Conservation (phyloP, 1,284 basidiomycete genomes). For the Schizophyllum amplum region DNA sequence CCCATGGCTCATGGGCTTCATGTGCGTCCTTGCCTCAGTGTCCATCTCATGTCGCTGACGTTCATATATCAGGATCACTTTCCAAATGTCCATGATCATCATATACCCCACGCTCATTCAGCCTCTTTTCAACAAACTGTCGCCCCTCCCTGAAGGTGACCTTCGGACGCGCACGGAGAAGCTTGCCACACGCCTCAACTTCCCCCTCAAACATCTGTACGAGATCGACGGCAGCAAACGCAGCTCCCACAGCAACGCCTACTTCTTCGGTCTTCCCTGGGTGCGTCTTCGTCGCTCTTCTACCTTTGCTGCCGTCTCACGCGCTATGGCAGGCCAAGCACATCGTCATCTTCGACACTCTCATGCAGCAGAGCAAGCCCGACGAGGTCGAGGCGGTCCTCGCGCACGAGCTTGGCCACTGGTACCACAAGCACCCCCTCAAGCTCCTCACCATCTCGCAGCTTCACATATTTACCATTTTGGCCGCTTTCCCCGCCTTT, state of each 20-base stretch:
- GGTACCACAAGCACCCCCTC: constrained; percentile 85
- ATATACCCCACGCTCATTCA: constrained; percentile 89
- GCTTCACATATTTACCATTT: constrained; percentile 79
- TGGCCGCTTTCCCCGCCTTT: constrained; percentile 89
- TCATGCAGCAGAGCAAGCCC: constrained; percentile 84
- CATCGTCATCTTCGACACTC: constrained; percentile 95
- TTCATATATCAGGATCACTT: constrained; percentile 49
- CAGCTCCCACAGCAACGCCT: constrained; percentile 91
- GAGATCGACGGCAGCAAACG: constrained; percentile 97
- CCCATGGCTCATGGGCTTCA: constrained; percentile 82
- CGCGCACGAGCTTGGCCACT: constrained; percentile 93
- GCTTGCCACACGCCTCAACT: constrained; percentile 75
- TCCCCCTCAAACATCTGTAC: constrained; percentile 92
- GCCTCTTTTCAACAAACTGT: constrained; percentile 95
- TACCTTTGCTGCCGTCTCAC: constrained; percentile 1
- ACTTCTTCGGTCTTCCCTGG: constrained; percentile 93
- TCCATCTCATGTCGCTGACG: not conserved
- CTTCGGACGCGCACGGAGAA: constrained; percentile 68
- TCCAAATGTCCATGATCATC: constrained; percentile 82
- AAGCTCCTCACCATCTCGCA: constrained; percentile 86
- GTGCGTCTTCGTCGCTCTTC: constrained; percentile 30
- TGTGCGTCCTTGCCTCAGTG: constrained; percentile 36
- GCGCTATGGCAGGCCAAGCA: constrained; percentile 62
- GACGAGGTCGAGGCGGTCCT: constrained; percentile 89
- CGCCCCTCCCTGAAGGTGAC: constrained; percentile 72